These are phyloP conservation scores for Yamadazyma diddensiae DNA, from an alignment of 1,139 yeast species.

Conservation along the genomic window DNA sequence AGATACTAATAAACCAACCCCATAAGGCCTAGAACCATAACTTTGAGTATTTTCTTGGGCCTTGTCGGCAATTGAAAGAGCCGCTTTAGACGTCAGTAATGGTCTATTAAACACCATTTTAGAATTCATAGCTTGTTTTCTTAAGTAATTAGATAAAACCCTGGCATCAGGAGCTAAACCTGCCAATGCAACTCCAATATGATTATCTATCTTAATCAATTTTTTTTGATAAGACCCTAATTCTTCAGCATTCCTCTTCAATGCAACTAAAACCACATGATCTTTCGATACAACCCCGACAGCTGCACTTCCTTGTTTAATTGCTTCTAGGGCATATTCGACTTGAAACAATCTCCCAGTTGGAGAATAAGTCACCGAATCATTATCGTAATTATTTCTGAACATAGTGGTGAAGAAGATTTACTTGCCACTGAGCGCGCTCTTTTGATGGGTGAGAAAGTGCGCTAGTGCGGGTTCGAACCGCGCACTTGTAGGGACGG, in stretches of 20 bases:
- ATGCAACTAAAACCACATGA: conserved; percentile 88
- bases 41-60: conserved; percentile 97
- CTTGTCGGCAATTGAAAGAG: conserved; percentile 84
- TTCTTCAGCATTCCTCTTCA: conserved; percentile 95
- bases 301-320: conserved; percentile 96
- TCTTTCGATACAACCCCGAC: conserved; percentile 86
- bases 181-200: conserved; percentile 92
- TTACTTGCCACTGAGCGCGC: too few species aligned
- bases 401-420: conserved; percentile 65
- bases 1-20: conserved; percentile 89
- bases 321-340: conserved; percentile 95
- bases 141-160: conserved; percentile 79
- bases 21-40: conserved; percentile 95
- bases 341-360: conserved; percentile 95
- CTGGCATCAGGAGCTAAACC: conserved; percentile 99
- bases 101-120: conserved; percentile 86
- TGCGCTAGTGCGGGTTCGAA: too few species aligned
- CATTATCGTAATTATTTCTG: conserved; percentile 98
- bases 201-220: conserved; percentile 86
- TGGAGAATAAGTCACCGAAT: conserved; percentile 95
- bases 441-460: too few species aligned
- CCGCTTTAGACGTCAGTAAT: conserved; percentile 82
- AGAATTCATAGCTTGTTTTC: conserved; percentile 90
- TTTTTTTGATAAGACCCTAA: conserved; percentile 95
- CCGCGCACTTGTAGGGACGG: not conserved